phyloP scores from a whole-genome alignment of 179 eudicot genomes.

The Pouteria campechiana region DNA sequence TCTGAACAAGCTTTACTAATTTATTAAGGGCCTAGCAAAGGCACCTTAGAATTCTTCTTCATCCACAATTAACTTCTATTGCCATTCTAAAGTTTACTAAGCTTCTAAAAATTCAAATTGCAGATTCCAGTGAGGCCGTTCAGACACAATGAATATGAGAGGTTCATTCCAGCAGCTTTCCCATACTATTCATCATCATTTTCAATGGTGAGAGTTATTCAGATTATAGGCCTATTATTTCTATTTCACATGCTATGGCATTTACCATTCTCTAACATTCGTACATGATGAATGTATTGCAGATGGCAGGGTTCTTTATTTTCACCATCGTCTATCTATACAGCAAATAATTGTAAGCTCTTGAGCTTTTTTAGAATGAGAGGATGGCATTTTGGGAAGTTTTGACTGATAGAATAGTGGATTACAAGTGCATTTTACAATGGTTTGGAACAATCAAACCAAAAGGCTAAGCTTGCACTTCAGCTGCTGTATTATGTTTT shows the following conservation, averaged over 20 bases:
- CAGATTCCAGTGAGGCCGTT: slow-evolving; percentile 95
- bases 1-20: too few species aligned
- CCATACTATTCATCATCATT: slow-evolving; percentile 91
- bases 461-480: too few species aligned
- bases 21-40: too few species aligned
- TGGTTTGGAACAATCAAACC: too few species aligned
- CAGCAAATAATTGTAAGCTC: slow-evolving; percentile 39
- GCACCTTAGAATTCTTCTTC: too few species aligned
- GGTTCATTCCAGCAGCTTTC: slow-evolving; percentile 75
- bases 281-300: slow-evolving; percentile 7
- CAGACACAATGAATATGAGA: slow-evolving; percentile 84
- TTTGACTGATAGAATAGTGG: too few species aligned
- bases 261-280: neutral
- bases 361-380: too few species aligned
- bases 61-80: too few species aligned
- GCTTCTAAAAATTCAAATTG: slow-evolving; percentile 11
- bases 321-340: slow-evolving; percentile 34
- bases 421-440: too few species aligned
- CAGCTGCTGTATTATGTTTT: too few species aligned
- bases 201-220: slow-evolving; percentile 39
- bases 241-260: neutral
- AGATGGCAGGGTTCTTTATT: slow-evolving; percentile 46
- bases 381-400: too few species aligned
- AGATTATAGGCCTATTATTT: slow-evolving; percentile 4
- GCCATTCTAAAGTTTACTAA: too few species aligned